Percentiles rank a stretch among this genome's conserved stretches.
Evolutionary conservation across 192 early-diverging fungal species (phyloP).

Genomic region (Coemansia sp.): DNA sequence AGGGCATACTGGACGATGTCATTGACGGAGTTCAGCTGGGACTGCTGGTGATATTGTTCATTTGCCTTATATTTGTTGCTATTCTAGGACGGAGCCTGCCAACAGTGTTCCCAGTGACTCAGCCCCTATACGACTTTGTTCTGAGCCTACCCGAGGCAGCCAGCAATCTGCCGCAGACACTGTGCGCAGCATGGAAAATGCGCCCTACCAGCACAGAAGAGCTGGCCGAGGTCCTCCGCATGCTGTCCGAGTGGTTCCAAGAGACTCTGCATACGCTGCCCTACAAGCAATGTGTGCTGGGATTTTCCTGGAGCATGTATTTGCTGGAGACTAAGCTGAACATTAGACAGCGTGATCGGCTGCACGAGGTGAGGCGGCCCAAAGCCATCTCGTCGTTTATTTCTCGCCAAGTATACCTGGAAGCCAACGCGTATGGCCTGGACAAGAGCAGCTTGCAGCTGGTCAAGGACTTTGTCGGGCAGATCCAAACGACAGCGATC

Average conservation of each 20-base stretch:
- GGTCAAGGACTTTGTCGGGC: conserved; percentile 59
- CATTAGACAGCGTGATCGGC: conserved; percentile 72
- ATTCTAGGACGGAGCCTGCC: conserved; percentile 40
- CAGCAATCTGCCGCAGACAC: not conserved
- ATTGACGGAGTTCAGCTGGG: conserved; percentile 52
- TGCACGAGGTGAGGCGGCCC: conserved; percentile 69
- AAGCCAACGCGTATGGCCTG: conserved; percentile 80
- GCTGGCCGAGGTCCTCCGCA: conserved; percentile 1
- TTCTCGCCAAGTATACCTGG: conserved; percentile 71
- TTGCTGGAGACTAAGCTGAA: conserved; percentile 81
- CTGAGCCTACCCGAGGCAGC: conserved; percentile 14
- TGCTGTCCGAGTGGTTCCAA: conserved; percentile 3
- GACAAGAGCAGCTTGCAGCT: conserved; percentile 83
- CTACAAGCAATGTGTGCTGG: conserved; percentile 79
- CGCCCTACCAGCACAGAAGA: conserved; percentile 28
- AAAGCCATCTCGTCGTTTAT: conserved; percentile 66
- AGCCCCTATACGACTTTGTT: conserved; percentile 37
- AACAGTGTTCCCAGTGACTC: conserved; percentile 33
- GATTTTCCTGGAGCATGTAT: conserved; percentile 69
- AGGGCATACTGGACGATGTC: conserved; percentile 52
- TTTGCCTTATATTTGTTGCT: conserved; percentile 30
- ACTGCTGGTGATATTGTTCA: conserved; percentile 24
- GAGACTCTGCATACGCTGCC: conserved; percentile 52
- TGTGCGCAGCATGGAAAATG: not conserved
- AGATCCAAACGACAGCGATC: conserved; percentile 65